A percentile compares a stretch with the other conserved stretches of the same genome.
Evolutionary conservation across 1,284 basidiomycete species (phyloP).

Genomic region (Ceratobasidium sp.): DNA sequence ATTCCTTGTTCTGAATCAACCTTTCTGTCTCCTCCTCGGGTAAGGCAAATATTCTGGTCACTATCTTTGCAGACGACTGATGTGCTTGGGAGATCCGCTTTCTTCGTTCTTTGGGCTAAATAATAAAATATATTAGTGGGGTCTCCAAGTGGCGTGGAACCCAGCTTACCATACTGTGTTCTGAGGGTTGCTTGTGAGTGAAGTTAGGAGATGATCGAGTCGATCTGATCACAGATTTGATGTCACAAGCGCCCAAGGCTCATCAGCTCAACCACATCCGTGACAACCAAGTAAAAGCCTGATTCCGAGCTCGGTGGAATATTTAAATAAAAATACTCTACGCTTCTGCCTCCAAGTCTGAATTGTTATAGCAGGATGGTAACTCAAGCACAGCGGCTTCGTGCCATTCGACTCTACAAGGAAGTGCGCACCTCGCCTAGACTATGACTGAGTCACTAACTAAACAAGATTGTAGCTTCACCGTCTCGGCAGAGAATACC

Average conservation of each 20-base stretch:
- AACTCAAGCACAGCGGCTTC: constrained; percentile 52
- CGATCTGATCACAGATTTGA: neutral
- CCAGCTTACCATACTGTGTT: no score
- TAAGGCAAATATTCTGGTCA: constrained; percentile 18
- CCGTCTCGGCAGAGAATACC: constrained; percentile 77
- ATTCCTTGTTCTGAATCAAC: neutral
- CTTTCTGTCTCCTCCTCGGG: constrained; percentile 16
- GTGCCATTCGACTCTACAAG: constrained; percentile 76
- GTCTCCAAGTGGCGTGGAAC: no score
- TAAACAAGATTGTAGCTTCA: constrained; percentile 54
- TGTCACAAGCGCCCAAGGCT: neutral
- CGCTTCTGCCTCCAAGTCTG: neutral
- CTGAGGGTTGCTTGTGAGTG: neutral
- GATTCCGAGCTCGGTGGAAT: no score
- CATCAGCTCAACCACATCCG: neutral
- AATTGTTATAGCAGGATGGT: neutral
- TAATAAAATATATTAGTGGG: no score
- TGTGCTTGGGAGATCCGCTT: constrained; percentile 17
- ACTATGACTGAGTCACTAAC: neutral
- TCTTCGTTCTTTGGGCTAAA: constrained; percentile 32
- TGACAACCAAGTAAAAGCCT: no score
- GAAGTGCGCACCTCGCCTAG: constrained; percentile 51
- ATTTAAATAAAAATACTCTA: neutral
- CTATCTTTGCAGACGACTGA: constrained; percentile 21
- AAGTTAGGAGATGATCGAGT: neutral